Evolutionary conservation across 1,139 yeast species (phyloP).

Genomic region (Debaryomycetaceae sp.): DNA sequence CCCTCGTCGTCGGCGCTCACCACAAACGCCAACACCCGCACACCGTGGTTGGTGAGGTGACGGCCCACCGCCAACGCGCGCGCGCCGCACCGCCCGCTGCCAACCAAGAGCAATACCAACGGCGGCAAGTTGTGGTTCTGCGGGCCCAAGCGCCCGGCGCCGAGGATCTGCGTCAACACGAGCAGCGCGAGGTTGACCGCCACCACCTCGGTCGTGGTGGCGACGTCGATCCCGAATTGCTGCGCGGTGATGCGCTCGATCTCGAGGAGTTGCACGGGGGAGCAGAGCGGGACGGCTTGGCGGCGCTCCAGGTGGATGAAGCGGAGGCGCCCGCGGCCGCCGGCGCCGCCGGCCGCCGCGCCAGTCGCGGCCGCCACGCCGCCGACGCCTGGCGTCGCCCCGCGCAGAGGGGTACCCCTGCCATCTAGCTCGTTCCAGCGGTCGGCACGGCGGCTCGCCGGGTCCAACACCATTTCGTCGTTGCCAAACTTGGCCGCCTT

Average conservation of each 20-base stretch:
- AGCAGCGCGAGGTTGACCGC: slow-evolving; percentile 64
- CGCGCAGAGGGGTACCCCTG: too few relatives aligned
- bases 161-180: slow-evolving; percentile 53
- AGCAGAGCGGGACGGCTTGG: slow-evolving; percentile 53
- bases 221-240: slow-evolving; percentile 46
- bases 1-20: slow-evolving; percentile 35
- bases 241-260: slow-evolving; percentile 61
- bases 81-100: slow-evolving; percentile 70
- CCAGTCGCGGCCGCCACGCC: too few relatives aligned
- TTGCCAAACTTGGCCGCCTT: slow-evolving; percentile 56
- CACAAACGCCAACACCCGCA: slow-evolving; percentile 59
- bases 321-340: too few relatives aligned
- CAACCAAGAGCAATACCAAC: slow-evolving; percentile 64
- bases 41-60: slow-evolving; percentile 71
- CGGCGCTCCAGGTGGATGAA: slow-evolving; percentile 9
- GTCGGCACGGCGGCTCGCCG: too few relatives aligned
- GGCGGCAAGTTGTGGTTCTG: slow-evolving; percentile 77
- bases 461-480: slow-evolving; percentile 72
- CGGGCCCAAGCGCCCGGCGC: too few relatives aligned
- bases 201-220: slow-evolving; percentile 61
- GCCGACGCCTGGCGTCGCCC: too few relatives aligned
- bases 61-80: slow-evolving; percentile 79
- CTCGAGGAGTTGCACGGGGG: slow-evolving; percentile 80
- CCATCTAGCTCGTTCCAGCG: too few relatives aligned
- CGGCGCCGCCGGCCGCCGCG: too few relatives aligned